Evolutionary conservation across 345 rosid species (phyloP), one percentile per base, ranked within the genome.

Genomic region (Eucalyptus cloeziana): DNA sequence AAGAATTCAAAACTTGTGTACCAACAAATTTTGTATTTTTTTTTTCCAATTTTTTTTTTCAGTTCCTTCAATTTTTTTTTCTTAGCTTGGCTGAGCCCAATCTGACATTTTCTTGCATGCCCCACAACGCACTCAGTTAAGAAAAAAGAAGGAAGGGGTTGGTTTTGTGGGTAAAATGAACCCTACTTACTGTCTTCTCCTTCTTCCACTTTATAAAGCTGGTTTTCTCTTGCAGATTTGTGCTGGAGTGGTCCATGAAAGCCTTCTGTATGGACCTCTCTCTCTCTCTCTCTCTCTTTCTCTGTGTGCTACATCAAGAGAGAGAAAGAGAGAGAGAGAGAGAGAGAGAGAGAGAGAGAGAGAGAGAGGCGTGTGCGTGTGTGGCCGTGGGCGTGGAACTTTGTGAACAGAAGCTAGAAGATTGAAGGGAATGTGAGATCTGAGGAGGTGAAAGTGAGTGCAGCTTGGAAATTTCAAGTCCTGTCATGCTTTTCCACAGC

Each of bases 401-500:
- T 69, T 71, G 83, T 71, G 83, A 40, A 37, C 83, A 71, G 45
- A 71, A 71, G 45, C 13, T 45, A 51, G 62, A 89, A 49, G 24
- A 15, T 24, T 27, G 88, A 88, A 64, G 60, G 44, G 64, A 45
- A 16, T 87, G 54, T 64, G 91, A 89, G 93, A 91, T 93, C 94
- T 93, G 92, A 89, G 87, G 37, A 40, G 86, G 56, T 25, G 86
- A 54, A 54, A 69, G 83, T 71, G 83, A 37, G 83, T 37, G 27
- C 45, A 27, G 85, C 44, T 49, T 64, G 88, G 31, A 51, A 56
- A 8, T 67, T 10, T 52, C 45, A 90, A 91, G 92, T 94, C 95
- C 95, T 92, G 95, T 89, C 97, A 94, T 94, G 96, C 94, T 95
- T 91, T 95, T 95, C 97, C 97, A 95, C 97, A 94, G 97, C 97